Evolutionary conservation across 371 early-diverging fungal genomes (phyloP).

Genomic region (Rhizomucor miehei): DNA sequence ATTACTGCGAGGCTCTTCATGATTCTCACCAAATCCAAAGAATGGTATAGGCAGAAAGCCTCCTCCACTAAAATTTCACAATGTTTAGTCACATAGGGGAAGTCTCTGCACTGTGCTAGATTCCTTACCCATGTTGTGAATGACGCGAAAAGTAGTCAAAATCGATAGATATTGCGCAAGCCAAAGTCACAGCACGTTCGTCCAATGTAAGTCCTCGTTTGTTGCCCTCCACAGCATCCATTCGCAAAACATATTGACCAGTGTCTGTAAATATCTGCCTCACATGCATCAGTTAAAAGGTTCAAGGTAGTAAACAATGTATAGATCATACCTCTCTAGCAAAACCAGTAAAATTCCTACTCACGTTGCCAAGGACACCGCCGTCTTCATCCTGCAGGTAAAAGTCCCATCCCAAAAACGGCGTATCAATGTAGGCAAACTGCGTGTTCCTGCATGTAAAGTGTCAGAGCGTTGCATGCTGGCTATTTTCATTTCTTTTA

Average conservation of each 20-base stretch:
- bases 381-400: slow-evolving; percentile 64
- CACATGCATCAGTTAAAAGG: background rate
- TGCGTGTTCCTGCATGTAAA: slow-evolving; percentile 37
- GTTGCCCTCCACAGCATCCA: slow-evolving; percentile 63
- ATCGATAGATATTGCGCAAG: slow-evolving; percentile 86
- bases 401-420: slow-evolving; percentile 83
- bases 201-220: slow-evolving; percentile 69
- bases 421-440: slow-evolving; percentile 80
- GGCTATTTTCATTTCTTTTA: background rate
- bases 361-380: slow-evolving; percentile 60
- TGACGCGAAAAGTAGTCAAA: slow-evolving; percentile 90
- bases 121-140: slow-evolving; percentile 57
- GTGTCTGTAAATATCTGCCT: slow-evolving; percentile 85
- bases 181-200: slow-evolving; percentile 81
- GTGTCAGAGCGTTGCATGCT: no score
- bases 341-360: slow-evolving; percentile 84
- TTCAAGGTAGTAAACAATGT: no score
- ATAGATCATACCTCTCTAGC: slow-evolving; percentile 62
- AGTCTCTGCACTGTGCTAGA: background rate
- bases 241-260: slow-evolving; percentile 78
- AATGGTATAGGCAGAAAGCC: slow-evolving; percentile 46
- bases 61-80: slow-evolving; percentile 19
- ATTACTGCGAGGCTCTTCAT: slow-evolving; percentile 2
- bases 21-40: slow-evolving; percentile 32
- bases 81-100: background rate